A percentile compares a stretch with the other conserved stretches of the same genome.
Evolutionary conservation across 768 basidiomycete species (phyloP).

Genomic region (Naematelia encephala): DNA sequence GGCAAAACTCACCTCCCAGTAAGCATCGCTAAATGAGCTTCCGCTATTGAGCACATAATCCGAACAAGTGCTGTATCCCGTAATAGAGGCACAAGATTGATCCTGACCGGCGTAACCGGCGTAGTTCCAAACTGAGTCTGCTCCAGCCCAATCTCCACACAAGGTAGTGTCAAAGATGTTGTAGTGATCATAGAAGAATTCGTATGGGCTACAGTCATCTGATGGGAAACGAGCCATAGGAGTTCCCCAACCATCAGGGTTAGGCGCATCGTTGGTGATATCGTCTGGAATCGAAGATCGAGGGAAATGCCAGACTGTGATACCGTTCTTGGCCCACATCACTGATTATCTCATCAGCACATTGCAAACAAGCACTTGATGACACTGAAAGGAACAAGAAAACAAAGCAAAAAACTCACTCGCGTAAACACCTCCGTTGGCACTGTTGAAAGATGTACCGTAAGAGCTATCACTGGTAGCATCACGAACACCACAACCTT

Average conservation of each 20-base stretch:
- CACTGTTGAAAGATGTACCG: constrained; percentile 81
- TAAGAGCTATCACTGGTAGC: constrained; percentile 60
- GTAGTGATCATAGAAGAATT: constrained; percentile 77
- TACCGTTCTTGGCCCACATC: constrained; percentile 72
- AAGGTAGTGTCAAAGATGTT: constrained; percentile 50
- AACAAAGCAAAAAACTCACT: constrained; percentile 57
- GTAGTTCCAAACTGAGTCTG: constrained; percentile 64
- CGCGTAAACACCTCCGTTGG: constrained; percentile 82
- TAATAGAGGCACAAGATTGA: constrained; percentile 76
- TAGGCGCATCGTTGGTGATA: constrained; percentile 67
- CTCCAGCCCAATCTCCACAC: constrained; percentile 83
- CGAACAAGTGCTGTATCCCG: constrained; percentile 75
- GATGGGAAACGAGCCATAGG: constrained; percentile 80
- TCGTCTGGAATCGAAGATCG: constrained; percentile 69
- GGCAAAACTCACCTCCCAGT: constrained; percentile 44
- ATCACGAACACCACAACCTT: constrained; percentile 69
- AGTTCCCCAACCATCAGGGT: constrained; percentile 70
- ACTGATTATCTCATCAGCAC: constrained; percentile 52
- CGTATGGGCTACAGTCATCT: constrained; percentile 66
- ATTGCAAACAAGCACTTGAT: background rate
- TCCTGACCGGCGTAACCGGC: constrained; percentile 76
- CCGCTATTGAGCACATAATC: constrained; percentile 73
- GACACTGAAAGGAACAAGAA: background rate
- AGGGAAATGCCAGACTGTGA: constrained; percentile 78
- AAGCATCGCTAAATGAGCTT: constrained; percentile 42